A percentile compares a stretch with the other conserved stretches of the same genome.
phyloP scores from a whole-genome alignment of 441 rosid genomes.

The Erodium moschatum region DNA sequence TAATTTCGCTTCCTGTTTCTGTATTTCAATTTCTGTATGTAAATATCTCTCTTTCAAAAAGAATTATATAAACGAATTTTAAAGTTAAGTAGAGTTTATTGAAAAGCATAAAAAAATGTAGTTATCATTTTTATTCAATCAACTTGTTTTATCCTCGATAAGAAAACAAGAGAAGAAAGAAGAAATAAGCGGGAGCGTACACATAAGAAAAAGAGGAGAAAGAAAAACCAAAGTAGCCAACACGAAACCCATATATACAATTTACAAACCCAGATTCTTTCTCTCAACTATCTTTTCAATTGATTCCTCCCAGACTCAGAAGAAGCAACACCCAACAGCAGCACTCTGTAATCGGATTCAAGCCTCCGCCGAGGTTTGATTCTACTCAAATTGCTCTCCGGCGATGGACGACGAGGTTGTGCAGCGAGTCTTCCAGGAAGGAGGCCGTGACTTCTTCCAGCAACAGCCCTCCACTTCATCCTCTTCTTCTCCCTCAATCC shows the following conservation, averaged over 20 bases:
- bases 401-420: slow-evolving; percentile 87
- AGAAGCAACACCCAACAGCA: neutral
- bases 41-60: too few species aligned
- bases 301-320: slow-evolving; percentile 8
- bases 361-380: neutral
- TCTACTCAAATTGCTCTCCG: neutral
- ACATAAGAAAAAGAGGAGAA: slow-evolving; percentile 19
- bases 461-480: slow-evolving; percentile 76
- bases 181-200: slow-evolving; percentile 26
- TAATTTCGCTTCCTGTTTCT: too few species aligned
- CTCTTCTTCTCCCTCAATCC: slow-evolving; percentile 63
- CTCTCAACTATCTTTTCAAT: slow-evolving; percentile 8
- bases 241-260: neutral
- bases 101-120: too few species aligned
- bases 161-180: neutral
- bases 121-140: too few species aligned
- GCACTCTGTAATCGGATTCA: too few species aligned
- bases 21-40: too few species aligned
- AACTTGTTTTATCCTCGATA: too few species aligned
- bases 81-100: too few species aligned
- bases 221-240: neutral
- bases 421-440: slow-evolving; percentile 79
- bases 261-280: slow-evolving; percentile 1
- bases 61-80: too few species aligned
- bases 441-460: slow-evolving; percentile 83